These are phyloP conservation scores for Zymoseptoria ardabiliae DNA, from an alignment of 2,329 filamentous ascomycete species.

Conservation along the genomic window DNA sequence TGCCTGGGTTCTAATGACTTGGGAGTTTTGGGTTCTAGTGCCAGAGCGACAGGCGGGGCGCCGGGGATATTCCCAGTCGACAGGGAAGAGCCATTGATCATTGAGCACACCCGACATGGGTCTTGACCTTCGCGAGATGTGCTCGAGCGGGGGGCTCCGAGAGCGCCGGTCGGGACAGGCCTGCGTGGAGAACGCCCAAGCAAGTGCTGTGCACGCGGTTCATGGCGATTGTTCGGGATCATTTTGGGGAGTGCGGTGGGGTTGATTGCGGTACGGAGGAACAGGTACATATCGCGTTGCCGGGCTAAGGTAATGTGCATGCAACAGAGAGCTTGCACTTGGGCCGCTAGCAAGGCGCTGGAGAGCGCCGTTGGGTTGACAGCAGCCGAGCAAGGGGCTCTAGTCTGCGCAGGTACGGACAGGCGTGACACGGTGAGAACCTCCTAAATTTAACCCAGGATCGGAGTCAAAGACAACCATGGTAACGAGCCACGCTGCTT, in stretches of 20 bases:
- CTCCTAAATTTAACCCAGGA: neutral
- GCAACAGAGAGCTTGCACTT: neutral
- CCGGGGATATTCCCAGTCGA: neutral
- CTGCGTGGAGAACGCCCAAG: neutral
- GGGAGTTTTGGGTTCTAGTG: neutral
- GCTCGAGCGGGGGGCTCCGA: neutral
- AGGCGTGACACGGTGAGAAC: neutral
- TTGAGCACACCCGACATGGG: neutral
- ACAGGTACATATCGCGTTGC: neutral
- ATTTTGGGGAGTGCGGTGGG: neutral
- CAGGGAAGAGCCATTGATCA: neutral
- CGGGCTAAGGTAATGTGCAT: neutral
- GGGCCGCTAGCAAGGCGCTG: neutral
- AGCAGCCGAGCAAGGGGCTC: neutral
- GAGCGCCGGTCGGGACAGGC: neutral
- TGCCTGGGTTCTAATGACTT: neutral
- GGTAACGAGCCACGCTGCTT: neutral
- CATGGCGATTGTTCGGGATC: neutral
- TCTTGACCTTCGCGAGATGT: neutral
- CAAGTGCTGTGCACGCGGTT: neutral
- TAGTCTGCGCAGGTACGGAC: neutral
- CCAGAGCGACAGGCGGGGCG: neutral
- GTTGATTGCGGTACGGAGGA: neutral
- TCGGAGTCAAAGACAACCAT: too few relatives aligned
- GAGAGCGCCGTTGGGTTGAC: neutral